A percentile compares a stretch with the other conserved stretches of the same genome.
These are phyloP conservation scores for Ophiocordyceps unilateralis DNA, from an alignment of 2,329 filamentous ascomycete species.

Conservation along the genomic window DNA sequence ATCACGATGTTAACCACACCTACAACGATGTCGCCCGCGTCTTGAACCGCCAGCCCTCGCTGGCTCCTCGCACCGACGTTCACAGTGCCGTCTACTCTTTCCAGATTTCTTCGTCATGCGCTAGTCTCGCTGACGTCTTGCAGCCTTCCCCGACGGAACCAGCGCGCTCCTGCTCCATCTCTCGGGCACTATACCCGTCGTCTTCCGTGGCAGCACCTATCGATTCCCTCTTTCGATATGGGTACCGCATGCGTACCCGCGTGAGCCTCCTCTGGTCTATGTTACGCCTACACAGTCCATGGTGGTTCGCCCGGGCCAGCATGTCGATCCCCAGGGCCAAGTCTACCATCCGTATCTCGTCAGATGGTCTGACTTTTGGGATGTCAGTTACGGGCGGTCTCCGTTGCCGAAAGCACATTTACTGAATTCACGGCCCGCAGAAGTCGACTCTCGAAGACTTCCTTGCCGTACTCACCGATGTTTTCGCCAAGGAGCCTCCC, in stretches of 20 bases:
- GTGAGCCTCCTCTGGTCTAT: slow-evolving; percentile 71
- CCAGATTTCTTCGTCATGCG: not conserved
- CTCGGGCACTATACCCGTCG: slow-evolving; percentile 75
- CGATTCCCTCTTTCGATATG: slow-evolving; percentile 84
- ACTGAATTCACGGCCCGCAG: slow-evolving; percentile 22
- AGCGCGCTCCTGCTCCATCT: slow-evolving; percentile 78
- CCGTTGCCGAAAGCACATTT: not conserved
- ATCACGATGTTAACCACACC: slow-evolving; percentile 78
- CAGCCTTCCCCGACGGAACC: slow-evolving; percentile 75
- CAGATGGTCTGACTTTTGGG: slow-evolving; percentile 77
- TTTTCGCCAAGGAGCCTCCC: slow-evolving; percentile 90
- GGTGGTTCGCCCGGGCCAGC: slow-evolving; percentile 79
- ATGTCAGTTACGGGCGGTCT: slow-evolving; percentile 39
- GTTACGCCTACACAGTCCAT: slow-evolving; percentile 80
- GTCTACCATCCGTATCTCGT: slow-evolving; percentile 93
- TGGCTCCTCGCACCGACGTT: slow-evolving; percentile 79
- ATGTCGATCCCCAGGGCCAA: slow-evolving; percentile 83
- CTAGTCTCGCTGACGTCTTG: not conserved
- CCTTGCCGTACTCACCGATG: slow-evolving; percentile 60
- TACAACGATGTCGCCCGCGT: slow-evolving; percentile 82
- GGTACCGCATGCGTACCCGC: slow-evolving; percentile 81
- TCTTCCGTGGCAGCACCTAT: slow-evolving; percentile 77
- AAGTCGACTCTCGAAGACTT: slow-evolving; percentile 77
- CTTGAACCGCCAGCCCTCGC: slow-evolving; percentile 60
- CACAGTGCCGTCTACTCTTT: slow-evolving; percentile 51